A percentile compares a stretch with the other conserved stretches of the same genome.
phyloP scores from a whole-genome alignment of 2,329 filamentous ascomycete genomes.

The Zymoseptoria brevis region DNA sequence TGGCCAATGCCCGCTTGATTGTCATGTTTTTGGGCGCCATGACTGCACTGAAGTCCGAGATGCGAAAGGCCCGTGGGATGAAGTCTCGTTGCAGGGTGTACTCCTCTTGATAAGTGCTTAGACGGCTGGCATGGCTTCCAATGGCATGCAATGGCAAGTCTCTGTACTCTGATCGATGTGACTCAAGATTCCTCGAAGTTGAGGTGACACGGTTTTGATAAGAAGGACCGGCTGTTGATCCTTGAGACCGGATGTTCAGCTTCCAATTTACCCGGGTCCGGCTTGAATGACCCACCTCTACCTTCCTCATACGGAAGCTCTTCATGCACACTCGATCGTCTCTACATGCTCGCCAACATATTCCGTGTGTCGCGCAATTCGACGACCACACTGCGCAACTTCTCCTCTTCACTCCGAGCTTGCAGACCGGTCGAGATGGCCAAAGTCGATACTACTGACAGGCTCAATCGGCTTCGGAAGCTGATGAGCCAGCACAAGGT shows the following conservation, averaged over 20 bases:
- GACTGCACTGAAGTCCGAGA: not conserved
- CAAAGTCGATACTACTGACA: slow-evolving; percentile 67
- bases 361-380: slow-evolving; percentile 5
- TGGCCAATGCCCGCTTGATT: slow-evolving; percentile 21
- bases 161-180: not conserved
- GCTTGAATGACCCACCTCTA: not conserved
- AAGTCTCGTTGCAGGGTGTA: not conserved
- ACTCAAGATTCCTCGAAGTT: not conserved
- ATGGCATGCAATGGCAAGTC: not conserved
- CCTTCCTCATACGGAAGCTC: not conserved
- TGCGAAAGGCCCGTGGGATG: not conserved
- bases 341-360: slow-evolving; percentile 1
- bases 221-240: not conserved
- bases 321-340: not conserved
- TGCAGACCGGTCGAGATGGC: slow-evolving; percentile 53
- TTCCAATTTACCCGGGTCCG: not conserved
- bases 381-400: slow-evolving; percentile 9
- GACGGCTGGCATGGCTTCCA: not conserved
- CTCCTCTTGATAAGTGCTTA: not conserved
- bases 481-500: slow-evolving; percentile 83
- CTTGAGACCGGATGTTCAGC: not conserved
- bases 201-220: not conserved
- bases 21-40: slow-evolving; percentile 16
- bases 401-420: slow-evolving; percentile 15
- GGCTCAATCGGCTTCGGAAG: slow-evolving; percentile 66